A percentile compares a stretch with the other conserved stretches of the same genome.
phyloP scores from a whole-genome alignment of 495 filamentous ascomycete genomes.

The Penicillium lividum region DNA sequence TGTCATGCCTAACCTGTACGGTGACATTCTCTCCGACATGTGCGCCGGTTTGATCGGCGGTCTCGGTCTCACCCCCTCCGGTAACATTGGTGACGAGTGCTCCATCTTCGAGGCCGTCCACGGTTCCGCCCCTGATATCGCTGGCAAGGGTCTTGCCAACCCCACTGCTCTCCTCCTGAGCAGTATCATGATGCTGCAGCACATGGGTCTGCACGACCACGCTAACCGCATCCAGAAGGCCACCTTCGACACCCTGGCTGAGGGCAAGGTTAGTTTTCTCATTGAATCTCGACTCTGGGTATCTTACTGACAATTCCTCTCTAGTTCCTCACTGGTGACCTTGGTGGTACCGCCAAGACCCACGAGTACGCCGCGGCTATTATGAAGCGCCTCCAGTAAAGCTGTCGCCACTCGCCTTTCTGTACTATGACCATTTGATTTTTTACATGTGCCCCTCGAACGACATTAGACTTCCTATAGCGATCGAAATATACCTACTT shows the following conservation, averaged over 20 bases:
- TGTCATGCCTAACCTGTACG: conserved; percentile 99
- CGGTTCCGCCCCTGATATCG: conserved; percentile 96
- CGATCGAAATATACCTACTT: conserved; percentile 44
- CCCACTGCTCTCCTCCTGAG: conserved; percentile 88
- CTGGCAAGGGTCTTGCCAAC: conserved; percentile 92
- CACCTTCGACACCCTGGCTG: conserved; percentile 88
- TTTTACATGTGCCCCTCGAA: conserved; percentile 40
- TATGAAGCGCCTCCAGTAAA: conserved; percentile 73
- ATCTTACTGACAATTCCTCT: conserved; percentile 16
- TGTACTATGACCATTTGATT: conserved; percentile 46
- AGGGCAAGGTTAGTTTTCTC: conserved; percentile 72
- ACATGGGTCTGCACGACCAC: conserved; percentile 88
- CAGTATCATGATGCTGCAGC: conserved; percentile 98
- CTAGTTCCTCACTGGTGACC: conserved; percentile 82
- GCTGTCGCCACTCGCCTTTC: conserved; percentile 24
- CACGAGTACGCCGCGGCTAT: conserved; percentile 88
- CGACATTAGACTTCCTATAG: conserved; percentile 46
- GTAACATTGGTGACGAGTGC: conserved; percentile 98
- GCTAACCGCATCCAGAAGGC: conserved; percentile 89
- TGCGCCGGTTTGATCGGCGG: conserved; percentile 98
- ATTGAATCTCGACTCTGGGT: neutral
- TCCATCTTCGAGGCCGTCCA: conserved; percentile 99
- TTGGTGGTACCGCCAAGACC: conserved; percentile 93
- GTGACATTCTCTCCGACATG: conserved; percentile 99
- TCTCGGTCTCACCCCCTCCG: conserved; percentile 93